phyloP scores from a whole-genome alignment of 768 basidiomycete species.

The Exsudoporus frostii region DNA sequence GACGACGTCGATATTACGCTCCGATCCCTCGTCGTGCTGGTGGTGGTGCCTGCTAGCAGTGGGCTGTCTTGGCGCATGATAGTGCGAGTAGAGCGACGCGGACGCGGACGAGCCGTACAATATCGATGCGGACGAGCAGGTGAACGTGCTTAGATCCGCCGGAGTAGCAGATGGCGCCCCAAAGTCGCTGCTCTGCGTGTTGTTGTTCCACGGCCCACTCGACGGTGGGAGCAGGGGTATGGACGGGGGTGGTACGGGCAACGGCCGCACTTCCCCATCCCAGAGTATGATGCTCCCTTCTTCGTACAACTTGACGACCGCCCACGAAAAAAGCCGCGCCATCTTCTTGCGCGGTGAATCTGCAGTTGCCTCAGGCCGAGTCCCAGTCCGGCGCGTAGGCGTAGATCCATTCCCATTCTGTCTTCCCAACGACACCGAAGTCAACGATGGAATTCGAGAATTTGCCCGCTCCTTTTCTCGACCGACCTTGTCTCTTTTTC shows the following conservation, averaged over 20 bases:
- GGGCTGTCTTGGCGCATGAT: slow-evolving; percentile 18
- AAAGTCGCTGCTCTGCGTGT: slow-evolving; percentile 20
- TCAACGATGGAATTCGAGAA: not conserved
- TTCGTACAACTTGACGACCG: slow-evolving; percentile 57
- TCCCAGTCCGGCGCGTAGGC: not conserved
- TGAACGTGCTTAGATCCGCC: not conserved
- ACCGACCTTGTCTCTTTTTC: slow-evolving; percentile 50
- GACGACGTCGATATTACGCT: slow-evolving; percentile 16
- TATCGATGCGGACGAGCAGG: slow-evolving; percentile 25
- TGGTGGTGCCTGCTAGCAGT: not conserved
- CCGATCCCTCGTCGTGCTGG: not conserved
- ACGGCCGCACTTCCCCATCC: slow-evolving; percentile 56
- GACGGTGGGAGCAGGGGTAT: not conserved
- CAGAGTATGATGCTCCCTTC: slow-evolving; percentile 76
- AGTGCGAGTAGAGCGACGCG: slow-evolving; percentile 24
- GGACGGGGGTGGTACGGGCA: slow-evolving; percentile 20
- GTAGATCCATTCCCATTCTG: not conserved
- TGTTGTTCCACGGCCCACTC: slow-evolving; percentile 49
- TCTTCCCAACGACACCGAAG: not conserved
- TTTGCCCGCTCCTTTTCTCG: slow-evolving; percentile 32
- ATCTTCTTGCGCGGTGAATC: slow-evolving; percentile 42
- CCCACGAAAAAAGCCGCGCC: slow-evolving; percentile 67
- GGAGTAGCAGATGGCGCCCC: slow-evolving; percentile 17
- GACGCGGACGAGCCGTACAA: slow-evolving; percentile 21
- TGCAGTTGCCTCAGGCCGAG: not conserved